phyloP scores from a whole-genome alignment of 306 rosid genomes.

The Trichosanthes cucumerina region DNA sequence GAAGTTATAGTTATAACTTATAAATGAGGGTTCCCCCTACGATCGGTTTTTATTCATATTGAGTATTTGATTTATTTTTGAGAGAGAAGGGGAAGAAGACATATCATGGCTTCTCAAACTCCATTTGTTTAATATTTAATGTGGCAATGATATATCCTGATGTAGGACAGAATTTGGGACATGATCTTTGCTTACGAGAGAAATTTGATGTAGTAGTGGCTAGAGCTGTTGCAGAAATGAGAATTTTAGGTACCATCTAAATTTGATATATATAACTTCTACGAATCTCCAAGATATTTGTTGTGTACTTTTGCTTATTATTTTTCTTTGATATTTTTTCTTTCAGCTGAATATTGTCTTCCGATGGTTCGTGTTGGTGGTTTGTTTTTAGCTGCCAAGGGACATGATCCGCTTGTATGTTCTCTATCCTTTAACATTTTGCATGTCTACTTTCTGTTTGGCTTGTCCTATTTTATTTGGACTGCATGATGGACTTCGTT shows the following conservation, averaged over 20 bases:
- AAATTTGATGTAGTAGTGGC: slow-evolving; percentile 76
- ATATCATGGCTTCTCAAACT: background rate
- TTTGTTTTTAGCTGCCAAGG: slow-evolving; percentile 77
- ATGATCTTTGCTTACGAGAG: slow-evolving; percentile 59
- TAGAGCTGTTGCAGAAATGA: slow-evolving; percentile 92
- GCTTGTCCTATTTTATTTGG: background rate
- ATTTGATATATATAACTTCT: background rate
- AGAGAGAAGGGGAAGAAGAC: background rate
- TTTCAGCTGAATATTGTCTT: slow-evolving; percentile 85
- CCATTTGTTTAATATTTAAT: background rate
- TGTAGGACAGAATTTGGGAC: slow-evolving; percentile 77
- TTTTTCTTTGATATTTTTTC: slow-evolving; percentile 19
- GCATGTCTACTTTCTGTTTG: background rate
- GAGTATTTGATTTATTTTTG: background rate
- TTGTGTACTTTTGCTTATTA: background rate
- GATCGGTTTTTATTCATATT: background rate
- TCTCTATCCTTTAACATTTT: slow-evolving; percentile 2
- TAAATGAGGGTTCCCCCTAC: background rate
- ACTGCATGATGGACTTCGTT: background rate
- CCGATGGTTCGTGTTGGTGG: slow-evolving; percentile 89
- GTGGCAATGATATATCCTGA: background rate
- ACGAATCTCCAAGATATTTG: slow-evolving; percentile 7
- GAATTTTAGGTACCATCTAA: slow-evolving; percentile 49
- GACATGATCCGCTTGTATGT: slow-evolving; percentile 72
- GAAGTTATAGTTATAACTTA: background rate